Conservation (phyloP, 169 alveolate species). For the Cryptosporidium canis region DNA sequence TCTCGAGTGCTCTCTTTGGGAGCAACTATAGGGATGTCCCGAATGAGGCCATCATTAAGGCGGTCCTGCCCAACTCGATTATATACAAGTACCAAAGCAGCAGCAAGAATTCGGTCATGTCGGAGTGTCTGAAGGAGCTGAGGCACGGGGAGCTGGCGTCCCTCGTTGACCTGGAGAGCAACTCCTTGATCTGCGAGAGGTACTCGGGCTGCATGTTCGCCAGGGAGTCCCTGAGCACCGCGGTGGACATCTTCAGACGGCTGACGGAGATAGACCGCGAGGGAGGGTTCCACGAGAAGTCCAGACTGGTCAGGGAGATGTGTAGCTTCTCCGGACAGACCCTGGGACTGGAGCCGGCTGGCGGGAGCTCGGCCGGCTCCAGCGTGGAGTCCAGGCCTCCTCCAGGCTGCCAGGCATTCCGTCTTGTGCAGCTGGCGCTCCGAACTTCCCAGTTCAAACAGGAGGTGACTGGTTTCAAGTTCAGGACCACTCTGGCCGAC, state of each 20-base stretch:
- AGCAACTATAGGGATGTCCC: constrained; percentile 9
- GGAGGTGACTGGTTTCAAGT: neutral
- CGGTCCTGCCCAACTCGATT: neutral
- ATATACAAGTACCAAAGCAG: neutral
- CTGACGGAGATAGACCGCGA: constrained; percentile 9
- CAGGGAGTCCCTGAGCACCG: neutral
- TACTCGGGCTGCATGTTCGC: constrained; percentile 2
- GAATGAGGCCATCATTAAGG: neutral
- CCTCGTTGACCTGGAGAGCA: neutral
- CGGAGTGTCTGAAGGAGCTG: neutral
- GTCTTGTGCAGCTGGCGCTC: constrained; percentile 33
- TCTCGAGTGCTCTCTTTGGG: neutral
- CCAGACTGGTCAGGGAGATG: neutral
- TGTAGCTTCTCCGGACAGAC: neutral
- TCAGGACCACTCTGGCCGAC: neutral
- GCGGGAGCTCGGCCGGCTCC: neutral
- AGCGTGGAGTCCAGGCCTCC: neutral
- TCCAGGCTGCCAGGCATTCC: constrained; percentile 4
- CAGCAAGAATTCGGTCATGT: neutral
- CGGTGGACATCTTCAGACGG: neutral
- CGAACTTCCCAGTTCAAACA: neutral
- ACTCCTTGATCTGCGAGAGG: neutral
- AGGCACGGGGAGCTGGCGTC: neutral
- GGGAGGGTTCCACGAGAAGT: constrained; percentile 44
- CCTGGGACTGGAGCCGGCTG: neutral